Evolutionary conservation across 73 alveolate genomes (phyloP).

Genomic region (Tetrahymena elliotti): DNA sequence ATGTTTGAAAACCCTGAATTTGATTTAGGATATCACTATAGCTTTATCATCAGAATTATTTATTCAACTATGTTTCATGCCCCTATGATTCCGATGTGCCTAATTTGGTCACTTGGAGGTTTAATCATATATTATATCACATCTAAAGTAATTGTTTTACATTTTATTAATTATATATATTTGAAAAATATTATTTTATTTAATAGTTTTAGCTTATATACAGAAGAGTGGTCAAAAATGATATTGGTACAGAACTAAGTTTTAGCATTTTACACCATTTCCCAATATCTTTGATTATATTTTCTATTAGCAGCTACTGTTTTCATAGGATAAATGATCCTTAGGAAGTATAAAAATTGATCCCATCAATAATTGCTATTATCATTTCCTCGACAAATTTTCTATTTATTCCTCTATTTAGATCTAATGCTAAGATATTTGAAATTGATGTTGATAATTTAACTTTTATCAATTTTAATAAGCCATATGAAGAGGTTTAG

Average conservation of each 20-base stretch:
- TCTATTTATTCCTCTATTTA: neutral
- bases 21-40: neutral
- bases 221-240: neutral
- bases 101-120: neutral
- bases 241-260: neutral
- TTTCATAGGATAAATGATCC: neutral
- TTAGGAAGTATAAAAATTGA: neutral
- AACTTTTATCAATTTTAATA: neutral
- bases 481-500: neutral
- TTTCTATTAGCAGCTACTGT: neutral
- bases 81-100: neutral
- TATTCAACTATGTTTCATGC: neutral
- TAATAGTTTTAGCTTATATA: neutral
- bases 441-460: neutral
- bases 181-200: neutral
- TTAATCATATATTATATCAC: neutral
- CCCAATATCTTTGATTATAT: neutral
- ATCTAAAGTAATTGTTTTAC: neutral
- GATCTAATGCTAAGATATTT: neutral
- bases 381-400: neutral
- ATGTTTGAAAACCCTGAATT: neutral
- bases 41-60: neutral
- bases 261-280: neutral
- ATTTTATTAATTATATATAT: neutral
- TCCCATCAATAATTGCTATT: neutral